A percentile compares a stretch with the other conserved stretches of the same genome.
These are phyloP conservation scores for Tirmania nivea DNA, from an alignment of 495 filamentous ascomycete genomes.

Conservation along the genomic window DNA sequence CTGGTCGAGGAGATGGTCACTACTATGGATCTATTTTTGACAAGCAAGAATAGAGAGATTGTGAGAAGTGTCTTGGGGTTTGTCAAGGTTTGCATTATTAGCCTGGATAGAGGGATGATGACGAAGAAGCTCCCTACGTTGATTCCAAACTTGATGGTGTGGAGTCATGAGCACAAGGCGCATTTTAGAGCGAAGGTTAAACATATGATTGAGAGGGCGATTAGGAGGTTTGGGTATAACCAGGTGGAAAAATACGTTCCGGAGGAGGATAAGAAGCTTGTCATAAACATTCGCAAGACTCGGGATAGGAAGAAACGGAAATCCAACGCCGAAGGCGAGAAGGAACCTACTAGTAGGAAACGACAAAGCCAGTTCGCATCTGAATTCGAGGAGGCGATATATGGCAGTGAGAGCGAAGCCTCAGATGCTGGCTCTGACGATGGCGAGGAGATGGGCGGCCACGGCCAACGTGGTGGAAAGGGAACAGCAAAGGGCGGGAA, in stretches of 20 bases:
- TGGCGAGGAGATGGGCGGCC: constrained; percentile 36
- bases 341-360: constrained; percentile 25
- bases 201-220: constrained; percentile 84
- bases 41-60: constrained; percentile 86
- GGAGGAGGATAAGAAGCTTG: constrained; percentile 68
- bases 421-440: constrained; percentile 33
- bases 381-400: constrained; percentile 87
- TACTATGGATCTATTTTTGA: constrained; percentile 85
- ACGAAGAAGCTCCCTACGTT: constrained; percentile 46
- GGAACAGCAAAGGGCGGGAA: constrained; percentile 26
- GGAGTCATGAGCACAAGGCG: constrained; percentile 94
- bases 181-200: constrained; percentile 91
- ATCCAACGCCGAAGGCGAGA: constrained; percentile 44
- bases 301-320: constrained; percentile 70
- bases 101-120: constrained; percentile 54
- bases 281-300: constrained; percentile 81
- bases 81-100: constrained; percentile 83
- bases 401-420: constrained; percentile 54
- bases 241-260: constrained; percentile 52
- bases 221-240: constrained; percentile 70
- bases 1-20: constrained; percentile 58
- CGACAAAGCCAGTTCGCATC: constrained; percentile 49
- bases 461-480: constrained; percentile 12
- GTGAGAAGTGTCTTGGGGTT: constrained; percentile 84
- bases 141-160: constrained; percentile 76